Percentiles rank a stretch among this genome's conserved stretches.
Conservation (phyloP, 257 asterid species). For the Craterostigma plantagineum region DNA sequence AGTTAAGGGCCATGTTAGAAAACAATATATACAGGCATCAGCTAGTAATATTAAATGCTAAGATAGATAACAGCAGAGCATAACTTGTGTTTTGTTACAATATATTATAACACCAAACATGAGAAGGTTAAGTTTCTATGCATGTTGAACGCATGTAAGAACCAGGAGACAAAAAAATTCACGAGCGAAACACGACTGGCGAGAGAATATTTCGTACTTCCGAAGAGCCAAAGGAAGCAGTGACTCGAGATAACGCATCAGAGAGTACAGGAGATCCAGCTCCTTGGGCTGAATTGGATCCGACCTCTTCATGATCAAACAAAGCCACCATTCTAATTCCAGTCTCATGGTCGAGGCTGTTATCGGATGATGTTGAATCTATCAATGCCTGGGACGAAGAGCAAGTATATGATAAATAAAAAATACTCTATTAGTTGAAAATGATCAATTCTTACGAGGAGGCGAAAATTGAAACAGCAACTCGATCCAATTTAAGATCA, state of each 20-base stretch:
- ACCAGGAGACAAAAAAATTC: background rate
- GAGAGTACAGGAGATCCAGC: constrained; percentile 87
- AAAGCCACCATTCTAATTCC: constrained; percentile 90
- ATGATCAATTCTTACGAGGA: too few relatives aligned
- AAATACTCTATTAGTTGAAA: too few relatives aligned
- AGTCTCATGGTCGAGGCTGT: constrained; percentile 57
- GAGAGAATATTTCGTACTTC: constrained; percentile 25
- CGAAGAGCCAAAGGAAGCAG: constrained; percentile 48
- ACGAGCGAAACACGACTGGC: constrained; percentile 1
- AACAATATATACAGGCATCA: too few relatives aligned
- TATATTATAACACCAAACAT: too few relatives aligned
- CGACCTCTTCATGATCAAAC: constrained; percentile 95
- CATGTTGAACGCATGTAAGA: too few relatives aligned
- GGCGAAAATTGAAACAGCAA: too few relatives aligned
- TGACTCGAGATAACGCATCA: constrained; percentile 82
- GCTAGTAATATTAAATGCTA: too few relatives aligned
- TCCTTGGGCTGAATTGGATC: constrained; percentile 94
- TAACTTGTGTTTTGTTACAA: too few relatives aligned
- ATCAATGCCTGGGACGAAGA: constrained; percentile 58
- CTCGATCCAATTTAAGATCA: too few relatives aligned
- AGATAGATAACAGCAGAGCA: too few relatives aligned
- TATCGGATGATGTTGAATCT: constrained; percentile 54
- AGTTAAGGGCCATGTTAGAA: constrained; percentile 6
- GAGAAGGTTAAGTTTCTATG: too few relatives aligned
- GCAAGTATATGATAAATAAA: too few relatives aligned